A percentile compares a stretch with the other conserved stretches of the same genome.
Conservation (phyloP, 176 grass and related monocot genomes). For the Secale cereale region DNA sequence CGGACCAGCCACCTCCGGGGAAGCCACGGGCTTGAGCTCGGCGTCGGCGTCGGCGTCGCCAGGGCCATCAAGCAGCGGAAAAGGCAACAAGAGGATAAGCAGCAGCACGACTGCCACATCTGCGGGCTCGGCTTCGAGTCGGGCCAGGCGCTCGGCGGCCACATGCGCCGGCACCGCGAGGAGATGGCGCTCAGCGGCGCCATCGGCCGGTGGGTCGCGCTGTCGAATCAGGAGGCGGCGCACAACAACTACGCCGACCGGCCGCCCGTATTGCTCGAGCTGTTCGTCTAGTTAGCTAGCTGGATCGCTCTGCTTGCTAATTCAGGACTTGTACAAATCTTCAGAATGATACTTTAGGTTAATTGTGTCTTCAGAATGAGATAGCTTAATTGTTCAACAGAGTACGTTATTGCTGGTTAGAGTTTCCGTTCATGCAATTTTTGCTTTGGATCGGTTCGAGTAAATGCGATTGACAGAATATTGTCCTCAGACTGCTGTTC, state of each 20-base stretch:
- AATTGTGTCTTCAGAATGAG: background rate
- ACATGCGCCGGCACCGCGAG: slow-evolving; percentile 64
- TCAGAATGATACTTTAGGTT: too few relatives aligned
- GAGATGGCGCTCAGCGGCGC: background rate
- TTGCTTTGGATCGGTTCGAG: background rate
- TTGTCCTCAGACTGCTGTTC: too few relatives aligned
- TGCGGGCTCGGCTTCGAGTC: slow-evolving; percentile 49
- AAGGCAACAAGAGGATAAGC: background rate
- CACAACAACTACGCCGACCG: background rate
- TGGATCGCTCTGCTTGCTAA: background rate
- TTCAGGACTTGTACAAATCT: background rate
- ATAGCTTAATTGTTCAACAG: too few relatives aligned
- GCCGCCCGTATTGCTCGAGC: slow-evolving; percentile 23
- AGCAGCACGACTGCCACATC: slow-evolving; percentile 45
- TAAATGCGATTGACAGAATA: too few relatives aligned
- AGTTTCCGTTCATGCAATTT: background rate
- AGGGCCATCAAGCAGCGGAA: slow-evolving; percentile 15
- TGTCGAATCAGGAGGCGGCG: background rate
- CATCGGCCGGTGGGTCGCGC: slow-evolving; percentile 18
- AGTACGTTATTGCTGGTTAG: background rate
- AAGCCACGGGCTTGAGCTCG: slow-evolving; percentile 25
- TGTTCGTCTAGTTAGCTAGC: slow-evolving; percentile 7
- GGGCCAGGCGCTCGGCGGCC: slow-evolving; percentile 61
- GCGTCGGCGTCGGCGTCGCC: slow-evolving; percentile 23
- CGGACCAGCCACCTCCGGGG: slow-evolving; percentile 57